Evolutionary conservation across 768 basidiomycete species (phyloP), one percentile per base, ranked within the genome.

Genomic region (Tricholoma hemisulphureum): DNA sequence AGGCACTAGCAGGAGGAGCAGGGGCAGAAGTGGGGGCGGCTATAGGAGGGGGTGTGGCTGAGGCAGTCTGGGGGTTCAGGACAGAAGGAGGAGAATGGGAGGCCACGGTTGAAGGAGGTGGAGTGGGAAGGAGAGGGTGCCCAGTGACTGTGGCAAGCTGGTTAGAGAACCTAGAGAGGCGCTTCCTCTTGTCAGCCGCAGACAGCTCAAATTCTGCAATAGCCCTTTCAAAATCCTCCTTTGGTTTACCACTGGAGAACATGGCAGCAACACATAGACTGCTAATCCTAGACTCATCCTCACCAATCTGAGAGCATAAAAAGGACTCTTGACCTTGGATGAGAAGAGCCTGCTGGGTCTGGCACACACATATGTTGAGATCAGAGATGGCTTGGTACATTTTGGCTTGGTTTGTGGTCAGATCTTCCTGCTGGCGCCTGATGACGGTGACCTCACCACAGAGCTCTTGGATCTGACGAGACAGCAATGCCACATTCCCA

Each of bases 341-440:
- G 18, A 56, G 20, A 8, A 56, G 7, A 6, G 55, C 55, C 21
- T 56, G 45, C 35, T 56, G 55, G 20, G 32, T 56, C 31, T 21
- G 29, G 23, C 18, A n/a, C 32, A 56, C 50, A 24, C 32, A 11
- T 20, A 35, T 18, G n/a, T 50, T 21, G 7, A 56, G 28, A 3
- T 29, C 45, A 4, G 45, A 35, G 50, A 29, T 26, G 50, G 10
- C 28, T 8, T 26, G 28, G 50, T 18, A 51, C 26, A 51, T 16
- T 29, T 51, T 51, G 16, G 50, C 16, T 16, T 29, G 14, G 28
- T 28, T 51, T 5, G 26, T 28, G 24, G 29, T 32, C 16, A 51
- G 14, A 16, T 51, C 24, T n/a, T 24, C 32, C 24, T 51, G 50
- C 7, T 26, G 43, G 29, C 31, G 20, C 32, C 46, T 41, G 46